Evolutionary conservation across 2,329 filamentous ascomycete genomes (phyloP), one percentile per base, ranked within the genome.

Genomic region (Trichoderma aggressivum): DNA sequence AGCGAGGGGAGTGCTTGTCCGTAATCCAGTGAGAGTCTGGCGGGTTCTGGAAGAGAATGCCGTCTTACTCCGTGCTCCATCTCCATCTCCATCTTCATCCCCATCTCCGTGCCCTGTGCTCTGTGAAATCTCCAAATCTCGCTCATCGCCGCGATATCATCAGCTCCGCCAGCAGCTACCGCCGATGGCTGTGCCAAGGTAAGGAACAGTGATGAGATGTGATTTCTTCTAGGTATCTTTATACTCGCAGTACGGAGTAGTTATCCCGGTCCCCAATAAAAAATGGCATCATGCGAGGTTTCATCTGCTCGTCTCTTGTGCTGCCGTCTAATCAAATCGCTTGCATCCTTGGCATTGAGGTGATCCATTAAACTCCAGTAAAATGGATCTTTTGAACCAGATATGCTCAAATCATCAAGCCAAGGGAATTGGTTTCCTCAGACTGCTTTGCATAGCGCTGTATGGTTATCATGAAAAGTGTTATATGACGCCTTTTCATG

Each of bases 51-150:
- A 67, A 47, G n/a, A 59, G 53, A 32, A 30, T 24, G 64, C 53
- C 34, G 24, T 47, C 16, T 26, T 28, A 56, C 16, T 26, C 39
- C 24, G 50, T 21, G 21, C 24, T 28, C 55, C 36, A 28, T 39
- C 43, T n/a, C 43, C 18, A 21, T 55, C 28, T 34, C 28, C 61
- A 24, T 26, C n/a, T 21, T n/a, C 61, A 24, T 26, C n/a, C 14
- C 50, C 32, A 24, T 32, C 61, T 26, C 43, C 18, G 16, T 55
- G 43, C n/a, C 12, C 14, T 68, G 26, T 60, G 16, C 55, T 68
- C 65, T 10, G 55, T 34, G 14, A 50, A 68, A 50, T 68, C 65
- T 68, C 55, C 16, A 50, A 68, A 59, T 68, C 65, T 68, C 53
- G 36, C 53, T 47, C 65, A 59, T 34, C 21, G 30, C 43, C 65